Evolutionary conservation across 2,329 filamentous ascomycete species (phyloP).

Genomic region (Amylocarpus encephaloides): DNA sequence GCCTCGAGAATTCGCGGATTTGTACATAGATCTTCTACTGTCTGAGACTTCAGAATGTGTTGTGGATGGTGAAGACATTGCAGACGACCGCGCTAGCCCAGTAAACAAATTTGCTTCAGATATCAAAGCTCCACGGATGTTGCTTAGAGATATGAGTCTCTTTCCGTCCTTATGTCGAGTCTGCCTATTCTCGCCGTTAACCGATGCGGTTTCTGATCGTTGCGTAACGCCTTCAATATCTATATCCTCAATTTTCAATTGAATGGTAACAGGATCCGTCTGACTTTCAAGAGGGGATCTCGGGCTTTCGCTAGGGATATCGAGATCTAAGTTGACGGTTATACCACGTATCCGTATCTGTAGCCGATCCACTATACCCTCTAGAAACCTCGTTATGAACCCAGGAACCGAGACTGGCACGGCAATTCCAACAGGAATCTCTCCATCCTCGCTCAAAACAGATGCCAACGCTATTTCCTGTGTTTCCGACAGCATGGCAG

Average conservation of each 20-base stretch:
- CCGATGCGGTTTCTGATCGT: constrained; percentile 27
- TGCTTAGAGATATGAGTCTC: constrained; percentile 55
- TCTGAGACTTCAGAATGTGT: constrained; percentile 39
- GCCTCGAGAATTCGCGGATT: constrained; percentile 33
- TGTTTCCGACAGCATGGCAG: constrained; percentile 57
- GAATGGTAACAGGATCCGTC: constrained; percentile 54
- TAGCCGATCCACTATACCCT: constrained; percentile 66
- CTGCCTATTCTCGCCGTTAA: constrained; percentile 17
- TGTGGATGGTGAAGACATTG: constrained; percentile 50
- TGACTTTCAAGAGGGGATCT: constrained; percentile 34
- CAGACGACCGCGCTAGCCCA: constrained; percentile 50
- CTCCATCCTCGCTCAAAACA: constrained; percentile 54
- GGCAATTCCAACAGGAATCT: constrained; percentile 59
- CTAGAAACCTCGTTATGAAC: constrained; percentile 66
- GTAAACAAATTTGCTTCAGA: constrained; percentile 63
- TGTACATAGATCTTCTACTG: constrained; percentile 26
- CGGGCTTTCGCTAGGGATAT: constrained; percentile 43
- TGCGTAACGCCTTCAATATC: constrained; percentile 60
- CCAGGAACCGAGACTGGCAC: constrained; percentile 61
- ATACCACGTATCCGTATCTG: constrained; percentile 61
- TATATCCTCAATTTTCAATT: constrained; percentile 58
- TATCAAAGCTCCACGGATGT: constrained; percentile 58
- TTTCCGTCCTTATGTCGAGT: constrained; percentile 53
- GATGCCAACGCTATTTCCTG: constrained; percentile 57
- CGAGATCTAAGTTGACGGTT: constrained; percentile 58